Base-by-base conservation (phyloP, 805 yeast genomes). In the Ogataea ramenticola region DNA sequence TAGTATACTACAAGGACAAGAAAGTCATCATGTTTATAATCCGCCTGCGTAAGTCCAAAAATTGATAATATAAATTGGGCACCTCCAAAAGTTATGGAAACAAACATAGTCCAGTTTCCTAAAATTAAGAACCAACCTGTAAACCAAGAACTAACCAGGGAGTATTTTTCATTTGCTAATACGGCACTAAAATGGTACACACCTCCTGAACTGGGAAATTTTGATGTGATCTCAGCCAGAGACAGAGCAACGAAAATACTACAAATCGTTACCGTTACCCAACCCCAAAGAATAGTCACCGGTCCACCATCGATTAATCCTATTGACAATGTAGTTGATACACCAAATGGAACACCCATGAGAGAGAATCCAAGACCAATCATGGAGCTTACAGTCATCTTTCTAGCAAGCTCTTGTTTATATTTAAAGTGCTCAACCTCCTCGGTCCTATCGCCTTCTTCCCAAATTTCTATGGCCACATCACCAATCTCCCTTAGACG, bases 321-420 rank as follows among this genome's bases (percentile, higher is more conserved):
- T 27, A 82, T 80, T 55, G 82, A 78, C 58, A 86, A 68, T 1
- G 89, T 83, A 3, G 87, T 78, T 10, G 88, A 78, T 52, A 86
- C 72, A 1, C 91, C 89, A 52, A 84, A 72, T 0, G 90, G 91
- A 0, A 87, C 90, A 36, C 87, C 86, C 90, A 86, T 83, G 29
- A 86, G 64, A 1, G 89, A 79, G 57, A 86, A 84, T 0, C 93
- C 91, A 21, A 86, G 65, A 4, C 93, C 95, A 20, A 86, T 75
- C 38, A 86, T 77, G 0, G 90, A 81, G 1, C 79, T 67, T 11
- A 82, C 80, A 0, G 86, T 80, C 44, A 85, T 69, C 48, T 82
- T 79, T 51, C 87, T 71, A 46, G 77, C 79, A 46, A 86, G 65
- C 39, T 80, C 85, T 56, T 82, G 89, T 51, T 82, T 81, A 58